Evolutionary conservation across 768 basidiomycete genomes (phyloP), one percentile per base, ranked within the genome.

Genomic region (Podaxis sp.): DNA sequence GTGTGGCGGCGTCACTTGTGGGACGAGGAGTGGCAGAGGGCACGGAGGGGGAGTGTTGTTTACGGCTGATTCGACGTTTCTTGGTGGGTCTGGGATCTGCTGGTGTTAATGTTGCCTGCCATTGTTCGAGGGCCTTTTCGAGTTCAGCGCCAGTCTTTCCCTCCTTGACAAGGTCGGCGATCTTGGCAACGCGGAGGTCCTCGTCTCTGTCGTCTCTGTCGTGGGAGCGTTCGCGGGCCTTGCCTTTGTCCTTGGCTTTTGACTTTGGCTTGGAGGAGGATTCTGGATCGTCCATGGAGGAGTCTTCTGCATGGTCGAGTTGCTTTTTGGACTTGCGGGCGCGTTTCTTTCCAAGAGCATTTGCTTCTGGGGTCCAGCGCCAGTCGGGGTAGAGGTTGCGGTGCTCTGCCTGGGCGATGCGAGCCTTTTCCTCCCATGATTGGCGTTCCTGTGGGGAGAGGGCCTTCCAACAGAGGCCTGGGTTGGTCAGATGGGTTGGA

Each of bases 331-430:
- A 61, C 63, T 57, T 60, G 62, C 56, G 69, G n/a, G 67, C 70
- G 56, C 74, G 77, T 62, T 76, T 75, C 63, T 77, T 74, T 4
- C 72, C 74, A 46, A 74, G 69, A 44, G 77, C 74, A 62, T 81
- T 80, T 13, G 79, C 71, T 16, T 83, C 85, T 3, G 88, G 89
- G 52, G 87, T 80, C 71, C 91, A 93, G 53, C 91, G 78, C 90
- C 91, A 93, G 71, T 91, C 88, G 1, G 90, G 90, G 69, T 91
- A 91, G 59, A 82, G 78, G 52, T 78, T 77, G 56, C 89, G 80
- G 69, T 92, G 90, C 69, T 90, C 90, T 0, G 82, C 85, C 67
- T 87, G 87, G 0, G 90, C 90, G 4, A 81, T 75, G 44, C 82
- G 76, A 4, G 87, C 91, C 72, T 87, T 88, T 36, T 79, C 86